phyloP scores from a whole-genome alignment of 345 rosid genomes.

The Linum lewisii region DNA sequence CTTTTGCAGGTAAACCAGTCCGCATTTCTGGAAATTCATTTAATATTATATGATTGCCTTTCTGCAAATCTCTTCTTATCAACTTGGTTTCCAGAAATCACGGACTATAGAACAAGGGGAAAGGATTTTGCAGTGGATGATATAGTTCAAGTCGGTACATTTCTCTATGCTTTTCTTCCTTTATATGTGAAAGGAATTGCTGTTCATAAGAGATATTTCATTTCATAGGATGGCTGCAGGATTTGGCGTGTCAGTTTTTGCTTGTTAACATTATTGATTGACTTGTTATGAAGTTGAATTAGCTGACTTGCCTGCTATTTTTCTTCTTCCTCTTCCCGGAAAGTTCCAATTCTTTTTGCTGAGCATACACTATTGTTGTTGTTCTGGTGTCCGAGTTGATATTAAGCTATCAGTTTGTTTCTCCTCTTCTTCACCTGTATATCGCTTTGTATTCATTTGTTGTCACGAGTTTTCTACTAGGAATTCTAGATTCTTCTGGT shows the following conservation, averaged over 20 bases:
- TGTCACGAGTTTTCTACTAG: too few species aligned
- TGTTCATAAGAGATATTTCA: background rate
- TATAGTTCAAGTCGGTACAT: conserved; percentile 66
- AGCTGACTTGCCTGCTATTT: too few species aligned
- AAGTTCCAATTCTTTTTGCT: too few species aligned
- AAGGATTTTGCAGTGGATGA: conserved; percentile 56
- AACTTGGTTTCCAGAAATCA: conserved; percentile 57
- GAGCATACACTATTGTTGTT: too few species aligned
- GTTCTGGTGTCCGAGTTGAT: background rate
- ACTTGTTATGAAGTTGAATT: too few species aligned
- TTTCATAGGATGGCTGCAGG: background rate
- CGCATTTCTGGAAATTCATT: too few species aligned
- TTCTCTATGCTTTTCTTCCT: conserved; percentile 8
- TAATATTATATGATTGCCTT: too few species aligned
- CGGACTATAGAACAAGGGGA: conserved; percentile 60
- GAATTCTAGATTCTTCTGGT: background rate
- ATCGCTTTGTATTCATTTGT: too few species aligned
- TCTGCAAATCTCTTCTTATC: conserved; percentile 23
- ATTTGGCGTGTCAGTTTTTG: background rate
- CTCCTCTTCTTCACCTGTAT: background rate
- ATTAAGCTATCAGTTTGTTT: background rate
- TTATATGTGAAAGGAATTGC: too few species aligned
- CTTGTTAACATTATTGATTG: too few species aligned
- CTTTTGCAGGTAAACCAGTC: too few species aligned
- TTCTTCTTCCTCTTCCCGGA: too few species aligned